Base-by-base conservation (phyloP, 176 grass and related monocot species). In the Avena eriantha region DNA sequence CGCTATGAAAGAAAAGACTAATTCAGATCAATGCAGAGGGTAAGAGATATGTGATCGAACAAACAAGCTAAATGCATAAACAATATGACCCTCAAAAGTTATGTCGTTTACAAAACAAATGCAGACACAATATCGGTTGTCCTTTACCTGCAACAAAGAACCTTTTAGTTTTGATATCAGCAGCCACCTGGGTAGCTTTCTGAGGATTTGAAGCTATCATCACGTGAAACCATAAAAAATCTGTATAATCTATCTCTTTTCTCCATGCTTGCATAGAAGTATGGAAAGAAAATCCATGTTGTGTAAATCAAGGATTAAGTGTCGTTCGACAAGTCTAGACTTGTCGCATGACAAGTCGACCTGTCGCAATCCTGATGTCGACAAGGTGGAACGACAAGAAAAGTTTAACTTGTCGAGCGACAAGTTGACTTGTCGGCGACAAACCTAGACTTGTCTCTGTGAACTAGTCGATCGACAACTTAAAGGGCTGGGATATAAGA, bases 131-230 rank as follows among this genome's bases (percentile, higher is more conserved):
- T 55, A 61, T 23, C 60, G 12, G 29, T 11, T 51, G 54, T 39
- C 63, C 12, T 69, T 93, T 86, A 98, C 96, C 93, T 76, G 92
- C 95, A 58, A 95, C 91, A 87, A 98, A 98, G 68, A 98, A 88
- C 82, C 96, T 91, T 94, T 95, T 95, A 46, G 92, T 95, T 89
- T 90, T 98, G 23, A 94, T 76, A 76, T 86, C 65, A 12, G 84
- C 65, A 12, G 84, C 36, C 7, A 19, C 21, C 29, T 72, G 45
- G 86, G 75, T 90, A 87, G 71, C 73, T 89, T 89, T 93, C 84
- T 78, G 83, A 93, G 22, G 82, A 90, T 72, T 81, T 90, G 67
- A 57, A 58, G 60, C 43, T 80, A 79, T 82, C 74, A 72, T 83
- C 23, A 87, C 83, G 93, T 98, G 79, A 76, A 92, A 86, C n/a